Evolutionary conservation across 75 land plant genomes (phyloP).

Genomic region (Picea sitchensis): DNA sequence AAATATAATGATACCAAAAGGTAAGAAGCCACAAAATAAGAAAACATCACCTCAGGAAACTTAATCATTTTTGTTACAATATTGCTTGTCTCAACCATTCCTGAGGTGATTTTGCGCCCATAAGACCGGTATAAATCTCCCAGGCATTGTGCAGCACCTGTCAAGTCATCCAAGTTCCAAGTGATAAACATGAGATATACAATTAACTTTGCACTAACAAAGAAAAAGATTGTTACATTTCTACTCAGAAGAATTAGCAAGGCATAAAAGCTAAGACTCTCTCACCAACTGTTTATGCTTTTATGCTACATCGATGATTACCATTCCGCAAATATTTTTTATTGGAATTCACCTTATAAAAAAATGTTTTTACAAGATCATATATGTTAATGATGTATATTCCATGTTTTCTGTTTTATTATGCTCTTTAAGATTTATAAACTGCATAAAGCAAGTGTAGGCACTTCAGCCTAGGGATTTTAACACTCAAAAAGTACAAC

Average conservation of each 20-base stretch:
- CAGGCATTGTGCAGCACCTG: slow-evolving; percentile 93
- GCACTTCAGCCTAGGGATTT: too few relatives aligned
- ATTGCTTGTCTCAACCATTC: slow-evolving; percentile 75
- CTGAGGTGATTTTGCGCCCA: slow-evolving; percentile 86
- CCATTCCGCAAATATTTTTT: neutral
- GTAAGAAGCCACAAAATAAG: neutral
- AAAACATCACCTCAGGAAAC: slow-evolving; percentile 68
- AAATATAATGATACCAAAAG: neutral
- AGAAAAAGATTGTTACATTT: neutral
- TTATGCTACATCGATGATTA: neutral
- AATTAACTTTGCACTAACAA: neutral
- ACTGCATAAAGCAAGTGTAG: neutral
- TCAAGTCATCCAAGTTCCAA: slow-evolving; percentile 4
- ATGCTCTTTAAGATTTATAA: neutral
- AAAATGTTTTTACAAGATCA: neutral
- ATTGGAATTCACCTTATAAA: neutral
- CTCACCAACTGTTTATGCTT: neutral
- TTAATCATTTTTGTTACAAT: slow-evolving; percentile 80
- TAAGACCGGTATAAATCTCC: slow-evolving; percentile 79
- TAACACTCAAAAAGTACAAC: too few relatives aligned
- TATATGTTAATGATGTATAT: neutral
- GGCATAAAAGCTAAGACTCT: too few relatives aligned
- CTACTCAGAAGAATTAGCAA: neutral
- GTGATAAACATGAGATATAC: neutral
- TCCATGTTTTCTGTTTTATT: neutral